Evolutionary conservation across 2,329 filamentous ascomycete species (phyloP).

Genomic region (Talaromyces pinophilus): DNA sequence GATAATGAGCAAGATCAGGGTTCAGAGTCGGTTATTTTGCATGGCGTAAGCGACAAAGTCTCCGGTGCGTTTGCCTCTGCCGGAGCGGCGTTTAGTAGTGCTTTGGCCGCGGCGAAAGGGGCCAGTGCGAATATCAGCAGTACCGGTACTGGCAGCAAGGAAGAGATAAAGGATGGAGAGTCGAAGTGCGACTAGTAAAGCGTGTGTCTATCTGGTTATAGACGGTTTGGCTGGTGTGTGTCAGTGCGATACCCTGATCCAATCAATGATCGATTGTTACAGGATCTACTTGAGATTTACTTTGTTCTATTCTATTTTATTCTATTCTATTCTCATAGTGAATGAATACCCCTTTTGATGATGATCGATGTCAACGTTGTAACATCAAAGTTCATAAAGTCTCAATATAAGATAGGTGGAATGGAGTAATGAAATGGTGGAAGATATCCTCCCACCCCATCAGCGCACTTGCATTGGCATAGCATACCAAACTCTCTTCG

Average conservation of each 20-base stretch:
- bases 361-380: not conserved
- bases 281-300: not conserved
- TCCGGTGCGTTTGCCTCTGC: slow-evolving; percentile 7
- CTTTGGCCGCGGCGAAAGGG: slow-evolving; percentile 10
- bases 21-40: slow-evolving; percentile 21
- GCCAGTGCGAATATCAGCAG: not conserved
- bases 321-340: not conserved
- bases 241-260: not conserved
- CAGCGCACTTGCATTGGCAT: slow-evolving; percentile 9
- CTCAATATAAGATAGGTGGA: not conserved
- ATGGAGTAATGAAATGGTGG: not conserved
- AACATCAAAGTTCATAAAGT: not conserved
- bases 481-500: not conserved
- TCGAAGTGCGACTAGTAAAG: not conserved
- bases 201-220: slow-evolving; percentile 1
- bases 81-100: slow-evolving; percentile 10
- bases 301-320: not conserved
- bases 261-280: not conserved
- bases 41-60: slow-evolving; percentile 10
- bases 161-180: not conserved
- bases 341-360: not conserved
- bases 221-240: not conserved
- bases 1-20: not conserved
- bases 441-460: not conserved
- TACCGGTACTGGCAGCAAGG: not conserved